Conservation (phyloP, 345 rosid species). For the Hypericum perforatum region DNA sequence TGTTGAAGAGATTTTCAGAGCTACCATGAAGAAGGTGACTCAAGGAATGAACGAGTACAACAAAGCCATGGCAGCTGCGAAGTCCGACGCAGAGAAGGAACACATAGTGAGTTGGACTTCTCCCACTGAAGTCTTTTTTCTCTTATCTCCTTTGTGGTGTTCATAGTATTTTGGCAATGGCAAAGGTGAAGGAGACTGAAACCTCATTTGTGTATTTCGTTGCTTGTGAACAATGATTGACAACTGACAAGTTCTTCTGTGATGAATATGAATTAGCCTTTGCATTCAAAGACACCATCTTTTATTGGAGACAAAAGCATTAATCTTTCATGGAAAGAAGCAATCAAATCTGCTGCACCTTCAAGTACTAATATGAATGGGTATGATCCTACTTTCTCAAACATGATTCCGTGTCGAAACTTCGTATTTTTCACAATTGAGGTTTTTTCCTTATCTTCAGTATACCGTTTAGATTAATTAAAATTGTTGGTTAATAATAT, state of each 20-base stretch:
- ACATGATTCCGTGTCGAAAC: too few species aligned
- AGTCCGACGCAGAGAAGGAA: constrained; percentile 84
- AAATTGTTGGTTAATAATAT: too few species aligned
- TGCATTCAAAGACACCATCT: constrained; percentile 77
- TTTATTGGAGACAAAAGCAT: constrained; percentile 86
- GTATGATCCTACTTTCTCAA: constrained; percentile 28
- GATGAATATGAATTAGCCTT: constrained; percentile 46
- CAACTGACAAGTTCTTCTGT: constrained; percentile 11
- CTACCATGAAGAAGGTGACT: constrained; percentile 83
- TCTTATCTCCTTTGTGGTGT: background rate
- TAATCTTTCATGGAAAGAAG: constrained; percentile 94
- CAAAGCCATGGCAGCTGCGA: constrained; percentile 95
- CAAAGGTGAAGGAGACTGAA: constrained; percentile 48
- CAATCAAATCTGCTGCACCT: constrained; percentile 40
- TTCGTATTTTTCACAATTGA: too few species aligned
- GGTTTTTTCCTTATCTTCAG: background rate
- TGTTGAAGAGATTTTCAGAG: constrained; percentile 86
- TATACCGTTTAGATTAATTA: too few species aligned
- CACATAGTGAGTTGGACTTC: constrained; percentile 46
- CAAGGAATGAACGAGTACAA: constrained; percentile 87
- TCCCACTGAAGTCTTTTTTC: constrained; percentile 3
- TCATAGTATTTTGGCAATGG: constrained; percentile 60
- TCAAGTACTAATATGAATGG: constrained; percentile 42
- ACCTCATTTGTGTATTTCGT: background rate
- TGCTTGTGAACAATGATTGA: constrained; percentile 1